Percentiles rank a stretch among this genome's conserved stretches.
phyloP scores from a whole-genome alignment of 2,329 filamentous ascomycete species.

The Didymellaceae sp. region DNA sequence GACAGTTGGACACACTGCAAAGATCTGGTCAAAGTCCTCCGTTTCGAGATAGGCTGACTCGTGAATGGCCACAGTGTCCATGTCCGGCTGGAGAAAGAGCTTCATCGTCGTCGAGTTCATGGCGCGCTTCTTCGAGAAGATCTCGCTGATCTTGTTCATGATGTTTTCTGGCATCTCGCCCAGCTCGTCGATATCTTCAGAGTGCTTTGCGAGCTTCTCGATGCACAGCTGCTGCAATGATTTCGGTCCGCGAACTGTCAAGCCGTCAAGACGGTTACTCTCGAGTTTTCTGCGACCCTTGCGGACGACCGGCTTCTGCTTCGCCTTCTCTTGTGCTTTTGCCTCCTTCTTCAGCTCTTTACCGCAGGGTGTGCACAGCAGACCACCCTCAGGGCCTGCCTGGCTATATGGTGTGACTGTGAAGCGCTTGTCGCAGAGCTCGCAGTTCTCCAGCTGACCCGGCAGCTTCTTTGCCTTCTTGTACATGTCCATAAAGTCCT shows the following conservation, averaged over 20 bases:
- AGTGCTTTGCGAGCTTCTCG: conserved; percentile 67
- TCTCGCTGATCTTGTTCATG: conserved; percentile 65
- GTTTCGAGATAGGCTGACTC: conserved; percentile 70
- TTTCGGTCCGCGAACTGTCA: conserved; percentile 70
- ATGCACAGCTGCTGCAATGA: conserved; percentile 70
- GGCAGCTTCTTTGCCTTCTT: conserved; percentile 68
- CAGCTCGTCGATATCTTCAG: conserved; percentile 69
- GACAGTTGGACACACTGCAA: conserved; percentile 74
- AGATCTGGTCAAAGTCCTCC: conserved; percentile 81
- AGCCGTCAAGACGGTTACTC: conserved; percentile 83
- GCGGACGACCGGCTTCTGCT: conserved; percentile 63
- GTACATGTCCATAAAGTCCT: conserved; percentile 61
- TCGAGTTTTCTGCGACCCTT: conserved; percentile 76
- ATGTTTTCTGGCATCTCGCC: conserved; percentile 66
- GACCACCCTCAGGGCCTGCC: conserved; percentile 78
- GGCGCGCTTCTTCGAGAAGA: conserved; percentile 68
- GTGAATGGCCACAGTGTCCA: conserved; percentile 64
- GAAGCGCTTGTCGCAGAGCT: conserved; percentile 83
- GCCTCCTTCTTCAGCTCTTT: conserved; percentile 73
- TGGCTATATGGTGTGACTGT: conserved; percentile 91
- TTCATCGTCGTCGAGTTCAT: conserved; percentile 60
- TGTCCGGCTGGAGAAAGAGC: conserved; percentile 60
- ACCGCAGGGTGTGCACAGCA: conserved; percentile 84
- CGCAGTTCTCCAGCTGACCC: conserved; percentile 89
- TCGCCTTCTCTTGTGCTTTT: conserved; percentile 65